Percentiles rank a stretch among this genome's conserved stretches.
These are phyloP conservation scores for Flaveria ramosissima DNA, from an alignment of 129 eudicot species.

Conservation along the genomic window DNA sequence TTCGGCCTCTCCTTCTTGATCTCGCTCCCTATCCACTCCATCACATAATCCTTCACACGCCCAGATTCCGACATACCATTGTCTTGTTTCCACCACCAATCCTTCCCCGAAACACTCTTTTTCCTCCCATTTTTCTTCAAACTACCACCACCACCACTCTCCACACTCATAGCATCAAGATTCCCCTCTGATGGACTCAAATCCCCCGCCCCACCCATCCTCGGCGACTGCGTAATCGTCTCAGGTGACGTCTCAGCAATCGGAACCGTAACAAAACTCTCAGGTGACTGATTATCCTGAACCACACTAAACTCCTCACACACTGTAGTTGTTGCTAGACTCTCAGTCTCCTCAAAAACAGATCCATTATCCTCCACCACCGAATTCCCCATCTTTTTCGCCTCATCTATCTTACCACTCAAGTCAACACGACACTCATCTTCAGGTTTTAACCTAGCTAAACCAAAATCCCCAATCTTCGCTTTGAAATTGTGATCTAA, in stretches of 20 bases:
- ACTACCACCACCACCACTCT: slow-evolving; percentile 48
- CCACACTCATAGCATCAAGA: slow-evolving; percentile 53
- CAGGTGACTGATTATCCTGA: slow-evolving; percentile 57
- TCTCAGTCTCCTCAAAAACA: slow-evolving; percentile 73
- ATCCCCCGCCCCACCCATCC: slow-evolving; percentile 34
- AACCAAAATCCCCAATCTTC: slow-evolving; percentile 86
- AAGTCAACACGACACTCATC: slow-evolving; percentile 44
- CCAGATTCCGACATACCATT: slow-evolving; percentile 56
- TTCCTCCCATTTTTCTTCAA: slow-evolving; percentile 42
- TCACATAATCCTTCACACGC: slow-evolving; percentile 84
- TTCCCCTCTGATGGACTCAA: slow-evolving; percentile 45
- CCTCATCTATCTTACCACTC: slow-evolving; percentile 39
- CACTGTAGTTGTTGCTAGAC: slow-evolving; percentile 55
- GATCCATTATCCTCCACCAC: slow-evolving; percentile 67
- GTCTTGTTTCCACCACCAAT: slow-evolving; percentile 95
- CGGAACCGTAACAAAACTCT: slow-evolving; percentile 45
- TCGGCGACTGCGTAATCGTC: slow-evolving; percentile 41
- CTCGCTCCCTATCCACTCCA: slow-evolving; percentile 95
- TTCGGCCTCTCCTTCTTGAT: slow-evolving; percentile 78
- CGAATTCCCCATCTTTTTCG: slow-evolving; percentile 31
- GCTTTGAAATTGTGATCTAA: slow-evolving; percentile 64
- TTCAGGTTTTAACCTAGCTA: slow-evolving; percentile 71
- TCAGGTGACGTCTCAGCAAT: slow-evolving; percentile 58
- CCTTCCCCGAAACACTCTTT: slow-evolving; percentile 57
- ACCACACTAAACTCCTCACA: slow-evolving; percentile 52